Base-by-base conservation (phyloP, 192 early-diverging fungal genomes). In the Backusella morwellensis region DNA sequence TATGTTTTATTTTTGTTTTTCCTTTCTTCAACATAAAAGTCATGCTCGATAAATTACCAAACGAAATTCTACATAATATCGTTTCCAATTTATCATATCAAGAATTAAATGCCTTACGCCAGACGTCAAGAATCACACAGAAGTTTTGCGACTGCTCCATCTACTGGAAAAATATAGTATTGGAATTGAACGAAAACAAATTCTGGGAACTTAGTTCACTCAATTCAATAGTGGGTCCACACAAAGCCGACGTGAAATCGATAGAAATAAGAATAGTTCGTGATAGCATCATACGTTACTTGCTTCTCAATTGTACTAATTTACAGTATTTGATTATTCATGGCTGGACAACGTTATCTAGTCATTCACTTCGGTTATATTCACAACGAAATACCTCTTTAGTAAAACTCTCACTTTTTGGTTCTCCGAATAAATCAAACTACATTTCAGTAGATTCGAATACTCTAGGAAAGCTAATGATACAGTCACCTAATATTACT, bases 301-400 rank as follows among this genome's bases (percentile, higher is more conserved):
- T 78, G 12, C 23, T 78, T 17, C 29, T 4, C 1, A 29, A 67
- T 14, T 78, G 77, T 12, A 23, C 29, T 11, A 78, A 78, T 68
- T 15, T 78, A 17, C 66, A 54, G n/a, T 17, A 72, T 19, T 38
- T 78, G 7, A 67, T 66, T 23, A 72, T 78, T 34, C 67, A 35
- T 26, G 77, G 77, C 11, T 78, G 77, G 77, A 54, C 21, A 6
- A 78, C 77, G 4, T 26, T 78, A 23, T 73, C 77, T 15, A 35
- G 68, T n/a, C 77, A 78, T 29, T 63, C 71, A n/a, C 35, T 74
- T 19, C 29, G 54, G 21, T 12, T 72, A 50, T 12, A 23, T 19
- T 44, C 70, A n/a, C 26, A 41, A 32, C 40, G 14, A 29, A 42
- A 29, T 3, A 12, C 41, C 6, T 36, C 29, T 11, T 36, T 74